phyloP scores from a whole-genome alignment of 768 basidiomycete species.

The Hypholoma sublateritium region DNA sequence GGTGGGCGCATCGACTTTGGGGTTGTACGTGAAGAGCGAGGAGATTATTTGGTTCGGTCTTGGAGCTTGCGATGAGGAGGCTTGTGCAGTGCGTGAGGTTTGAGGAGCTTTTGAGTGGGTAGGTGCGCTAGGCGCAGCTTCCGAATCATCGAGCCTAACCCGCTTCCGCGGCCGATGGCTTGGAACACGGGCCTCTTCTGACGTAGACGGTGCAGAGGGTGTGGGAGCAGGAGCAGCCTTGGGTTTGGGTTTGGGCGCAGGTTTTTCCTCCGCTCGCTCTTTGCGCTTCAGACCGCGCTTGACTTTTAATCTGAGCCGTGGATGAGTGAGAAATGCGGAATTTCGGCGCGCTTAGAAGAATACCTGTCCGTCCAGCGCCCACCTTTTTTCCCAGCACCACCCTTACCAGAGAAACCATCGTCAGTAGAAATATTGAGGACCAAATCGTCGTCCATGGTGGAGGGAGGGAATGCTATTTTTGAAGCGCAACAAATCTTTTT shows the following conservation, averaged over 20 bases:
- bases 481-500: constrained; percentile 2
- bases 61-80: constrained; percentile 18
- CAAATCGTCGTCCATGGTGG: constrained; percentile 68
- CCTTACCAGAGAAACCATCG: constrained; percentile 26
- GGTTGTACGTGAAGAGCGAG: constrained; percentile 86
- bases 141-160: constrained; percentile 20
- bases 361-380: constrained; percentile 82
- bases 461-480: background rate
- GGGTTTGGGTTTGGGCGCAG: constrained; percentile 31
- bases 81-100: constrained; percentile 11
- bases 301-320: constrained; percentile 59
- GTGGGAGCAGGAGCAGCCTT: background rate
- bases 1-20: constrained; percentile 52
- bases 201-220: background rate
- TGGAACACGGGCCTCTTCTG: constrained; percentile 10
- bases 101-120: constrained; percentile 19
- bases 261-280: constrained; percentile 35
- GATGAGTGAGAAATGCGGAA: constrained; percentile 15
- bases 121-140: constrained; percentile 3
- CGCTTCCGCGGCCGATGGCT: constrained; percentile 19
- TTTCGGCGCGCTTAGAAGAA: constrained; percentile 16
- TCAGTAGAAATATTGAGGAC: constrained; percentile 69
- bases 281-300: constrained; percentile 71
- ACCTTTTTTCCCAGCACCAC: constrained; percentile 43
- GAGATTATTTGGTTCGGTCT: constrained; percentile 72